Evolutionary conservation across 1,284 basidiomycete species (phyloP), one percentile per base, ranked within the genome.

Genomic region (Rhodotorula mucilaginosa): DNA sequence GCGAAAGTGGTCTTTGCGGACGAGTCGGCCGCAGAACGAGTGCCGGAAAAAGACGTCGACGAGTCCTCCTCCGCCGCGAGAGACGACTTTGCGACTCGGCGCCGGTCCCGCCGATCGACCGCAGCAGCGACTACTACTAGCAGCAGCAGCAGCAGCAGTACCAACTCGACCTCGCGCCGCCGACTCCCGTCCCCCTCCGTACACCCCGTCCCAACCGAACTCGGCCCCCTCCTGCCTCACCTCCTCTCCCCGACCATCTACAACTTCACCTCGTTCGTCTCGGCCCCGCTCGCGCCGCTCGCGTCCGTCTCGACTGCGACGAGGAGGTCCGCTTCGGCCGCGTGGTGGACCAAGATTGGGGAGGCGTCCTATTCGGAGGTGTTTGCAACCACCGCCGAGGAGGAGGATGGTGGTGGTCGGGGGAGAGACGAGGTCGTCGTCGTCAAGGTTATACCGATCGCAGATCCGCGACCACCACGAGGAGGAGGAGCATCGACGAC

Each of bases 281-380:
- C 57, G 52, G 54, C 39, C n/a, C 68, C 46, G 12, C 52, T 23
- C 26, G 19, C 12, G 18, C 72, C 29, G 44, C 77, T 79, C 59
- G 54, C 68, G 18, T 68, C 62, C 62, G 5, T 7, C 68, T 1
- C 72, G 3, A 58, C 65, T 56, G 23, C 65, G 0, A 15, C 26
- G 26, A 39, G 64, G 26, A 39, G 64, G n/a, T n/a, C 31, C 19
- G 31, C 46, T 7, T 47, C 59, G 34, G 34, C 44, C 4, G 31
- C 64, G 10, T 57, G 29, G 18, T 79, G 78, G 78, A 84, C 83
- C 73, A 99, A 99, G 82, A 89, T 97, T 65, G 96, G 95, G 59
- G 96, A 99, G 82, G 96, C 96, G 18, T 93, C 91, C 61, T 99
- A 91, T 81, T 97, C 93, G 0, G 96, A 99, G 80, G 97, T 99